phyloP scores from a whole-genome alignment of 371 early-diverging fungal species.

The Actinomucor elegans region DNA sequence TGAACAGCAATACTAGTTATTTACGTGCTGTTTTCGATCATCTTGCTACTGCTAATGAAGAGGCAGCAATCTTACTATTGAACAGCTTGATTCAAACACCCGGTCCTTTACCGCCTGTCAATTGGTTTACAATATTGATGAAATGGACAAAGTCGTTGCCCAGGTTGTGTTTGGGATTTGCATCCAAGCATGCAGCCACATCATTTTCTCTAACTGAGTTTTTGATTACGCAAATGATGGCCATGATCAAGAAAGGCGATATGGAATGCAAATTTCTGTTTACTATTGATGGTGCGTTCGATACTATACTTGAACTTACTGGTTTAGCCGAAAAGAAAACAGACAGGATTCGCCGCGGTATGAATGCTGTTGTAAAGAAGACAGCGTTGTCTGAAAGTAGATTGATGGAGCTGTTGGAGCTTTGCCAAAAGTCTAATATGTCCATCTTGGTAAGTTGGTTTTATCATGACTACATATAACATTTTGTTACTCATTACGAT shows the following conservation, averaged over 20 bases:
- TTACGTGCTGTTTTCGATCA: constrained; percentile 51
- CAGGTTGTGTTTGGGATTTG: constrained; percentile 38
- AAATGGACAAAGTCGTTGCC: constrained; percentile 26
- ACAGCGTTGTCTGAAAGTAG: constrained; percentile 46
- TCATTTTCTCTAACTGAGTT: constrained; percentile 58
- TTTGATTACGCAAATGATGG: constrained; percentile 38
- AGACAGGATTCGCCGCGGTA: constrained; percentile 62
- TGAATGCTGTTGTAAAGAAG: constrained; percentile 52
- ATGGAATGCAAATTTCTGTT: constrained; percentile 9
- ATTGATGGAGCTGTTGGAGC: constrained; percentile 32
- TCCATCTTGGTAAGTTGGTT: too few relatives aligned
- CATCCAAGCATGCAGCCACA: constrained; percentile 51
- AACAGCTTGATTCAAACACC: constrained; percentile 31
- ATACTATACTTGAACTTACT: constrained; percentile 44
- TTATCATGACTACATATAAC: too few relatives aligned
- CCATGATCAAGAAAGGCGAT: not conserved
- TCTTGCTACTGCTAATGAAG: not conserved
- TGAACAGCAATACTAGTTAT: constrained; percentile 53
- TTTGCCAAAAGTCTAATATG: too few relatives aligned
- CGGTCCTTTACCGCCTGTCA: constrained; percentile 58
- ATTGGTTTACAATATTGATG: constrained; percentile 52
- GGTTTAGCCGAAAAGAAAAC: constrained; percentile 39
- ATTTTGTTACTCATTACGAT: not conserved
- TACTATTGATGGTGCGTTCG: constrained; percentile 45
- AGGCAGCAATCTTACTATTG: constrained; percentile 12